A percentile compares a stretch with the other conserved stretches of the same genome.
phyloP scores from a whole-genome alignment of 305 asterid genomes.

The Stenogyne calaminthoides region DNA sequence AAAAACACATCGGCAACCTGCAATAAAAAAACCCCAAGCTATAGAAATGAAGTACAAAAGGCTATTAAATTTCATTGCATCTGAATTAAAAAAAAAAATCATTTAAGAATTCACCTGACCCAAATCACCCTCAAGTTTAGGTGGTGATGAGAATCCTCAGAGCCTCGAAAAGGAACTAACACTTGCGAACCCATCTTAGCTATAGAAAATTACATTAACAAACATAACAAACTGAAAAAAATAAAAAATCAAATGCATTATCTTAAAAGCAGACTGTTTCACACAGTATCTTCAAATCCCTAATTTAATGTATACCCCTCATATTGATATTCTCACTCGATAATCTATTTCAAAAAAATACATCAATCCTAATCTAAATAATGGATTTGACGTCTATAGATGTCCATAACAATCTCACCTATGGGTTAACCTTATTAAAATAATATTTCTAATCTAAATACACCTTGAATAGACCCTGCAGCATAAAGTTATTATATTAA shows the following conservation, averaged over 20 bases:
- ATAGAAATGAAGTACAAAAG: neutral
- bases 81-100: slow-evolving; percentile 8
- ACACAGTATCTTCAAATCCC: neutral
- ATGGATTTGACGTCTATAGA: too few relatives aligned
- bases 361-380: too few relatives aligned
- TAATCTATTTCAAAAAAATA: too few relatives aligned
- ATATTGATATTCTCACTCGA: too few relatives aligned
- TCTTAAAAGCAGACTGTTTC: slow-evolving; percentile 10
- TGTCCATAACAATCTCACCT: too few relatives aligned
- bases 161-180: slow-evolving; percentile 94
- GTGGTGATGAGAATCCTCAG: slow-evolving; percentile 92
- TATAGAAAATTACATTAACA: slow-evolving; percentile 33
- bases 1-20: slow-evolving; percentile 52
- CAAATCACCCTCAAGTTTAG: slow-evolving; percentile 98
- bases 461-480: too few relatives aligned
- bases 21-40: neutral
- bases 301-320: too few relatives aligned
- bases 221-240: slow-evolving; percentile 3
- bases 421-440: too few relatives aligned
- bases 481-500: too few relatives aligned
- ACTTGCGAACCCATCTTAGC: slow-evolving; percentile 99
- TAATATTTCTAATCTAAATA: too few relatives aligned
- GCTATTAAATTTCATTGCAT: neutral
- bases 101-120: slow-evolving; percentile 75
- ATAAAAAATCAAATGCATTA: slow-evolving; percentile 15